Conservation (phyloP, 495 filamentous ascomycete genomes). For the Neurospora terricola region DNA sequence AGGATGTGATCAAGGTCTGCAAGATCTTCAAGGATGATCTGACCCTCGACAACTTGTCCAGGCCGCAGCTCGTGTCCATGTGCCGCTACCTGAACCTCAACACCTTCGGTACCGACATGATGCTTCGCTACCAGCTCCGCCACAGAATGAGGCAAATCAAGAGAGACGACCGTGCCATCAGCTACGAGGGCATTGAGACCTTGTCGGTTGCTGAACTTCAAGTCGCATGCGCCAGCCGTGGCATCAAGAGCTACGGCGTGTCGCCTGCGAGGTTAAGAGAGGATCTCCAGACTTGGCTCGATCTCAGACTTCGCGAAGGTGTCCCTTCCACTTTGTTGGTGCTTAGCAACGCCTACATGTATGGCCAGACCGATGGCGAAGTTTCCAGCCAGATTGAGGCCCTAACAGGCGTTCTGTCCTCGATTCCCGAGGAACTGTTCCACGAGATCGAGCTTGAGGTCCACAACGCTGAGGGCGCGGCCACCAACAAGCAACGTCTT, state of each 20-base stretch:
- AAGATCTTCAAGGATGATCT: slow-evolving; percentile 99
- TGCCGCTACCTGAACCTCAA: slow-evolving; percentile 98
- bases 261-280: slow-evolving; percentile 80
- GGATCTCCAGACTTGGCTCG: slow-evolving; percentile 89
- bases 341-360: slow-evolving; percentile 95
- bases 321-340: slow-evolving; percentile 93
- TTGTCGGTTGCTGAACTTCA: slow-evolving; percentile 91
- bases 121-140: slow-evolving; percentile 95
- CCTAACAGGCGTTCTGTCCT: slow-evolving; percentile 80
- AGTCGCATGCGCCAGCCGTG: slow-evolving; percentile 79
- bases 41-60: slow-evolving; percentile 92
- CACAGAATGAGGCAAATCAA: slow-evolving; percentile 99
- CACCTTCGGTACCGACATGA: slow-evolving; percentile 90
- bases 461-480: slow-evolving; percentile 91
- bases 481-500: slow-evolving; percentile 98
- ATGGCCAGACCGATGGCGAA: slow-evolving; percentile 74
- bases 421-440: slow-evolving; percentile 96
- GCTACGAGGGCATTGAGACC: slow-evolving; percentile 85
- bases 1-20: slow-evolving; percentile 97
- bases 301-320: slow-evolving; percentile 83
- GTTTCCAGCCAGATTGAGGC: slow-evolving; percentile 89
- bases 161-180: slow-evolving; percentile 90
- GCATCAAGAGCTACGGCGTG: slow-evolving; percentile 84
- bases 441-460: slow-evolving; percentile 99
- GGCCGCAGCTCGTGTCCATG: slow-evolving; percentile 93